These are phyloP conservation scores for Saccharomyces hybrid DNA, from an alignment of 1,139 yeast species.

Conservation along the genomic window DNA sequence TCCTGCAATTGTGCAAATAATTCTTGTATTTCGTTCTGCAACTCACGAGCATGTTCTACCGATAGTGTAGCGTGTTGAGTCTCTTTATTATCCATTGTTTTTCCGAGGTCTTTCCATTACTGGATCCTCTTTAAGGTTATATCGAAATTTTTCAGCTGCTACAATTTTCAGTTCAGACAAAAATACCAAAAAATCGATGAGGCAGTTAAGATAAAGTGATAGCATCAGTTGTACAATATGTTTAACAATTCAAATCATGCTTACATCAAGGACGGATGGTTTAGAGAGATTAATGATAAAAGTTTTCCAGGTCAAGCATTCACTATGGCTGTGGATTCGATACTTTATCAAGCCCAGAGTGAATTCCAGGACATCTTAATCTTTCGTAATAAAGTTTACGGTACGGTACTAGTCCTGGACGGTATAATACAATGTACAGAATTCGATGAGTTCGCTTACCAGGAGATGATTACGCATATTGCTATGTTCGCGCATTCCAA, in stretches of 20 bases:
- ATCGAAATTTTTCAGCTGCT: neutral
- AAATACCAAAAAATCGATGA: neutral
- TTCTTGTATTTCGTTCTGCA: conserved; percentile 23
- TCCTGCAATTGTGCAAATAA: conserved; percentile 17
- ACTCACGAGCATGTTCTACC: conserved; percentile 12
- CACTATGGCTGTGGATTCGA: conserved; percentile 70
- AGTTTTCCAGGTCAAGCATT: conserved; percentile 97
- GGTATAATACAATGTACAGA: conserved; percentile 90
- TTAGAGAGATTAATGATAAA: conserved; percentile 77
- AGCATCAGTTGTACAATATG: neutral
- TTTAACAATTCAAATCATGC: conserved; percentile 9
- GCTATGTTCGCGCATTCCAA: conserved; percentile 80
- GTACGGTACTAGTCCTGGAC: conserved; percentile 85
- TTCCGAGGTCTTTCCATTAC: neutral
- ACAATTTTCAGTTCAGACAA: neutral
- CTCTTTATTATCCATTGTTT: neutral
- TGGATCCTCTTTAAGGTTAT: neutral
- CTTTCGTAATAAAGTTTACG: conserved; percentile 76
- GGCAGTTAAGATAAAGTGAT: neutral
- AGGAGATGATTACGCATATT: conserved; percentile 89
- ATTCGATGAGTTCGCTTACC: conserved; percentile 89
- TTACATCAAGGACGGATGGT: conserved; percentile 68
- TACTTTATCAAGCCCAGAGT: conserved; percentile 68
- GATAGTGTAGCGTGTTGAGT: conserved; percentile 2
- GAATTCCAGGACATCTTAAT: conserved; percentile 84